Base-by-base conservation (phyloP, 495 filamentous ascomycete genomes). In the Talaromyces liani region DNA sequence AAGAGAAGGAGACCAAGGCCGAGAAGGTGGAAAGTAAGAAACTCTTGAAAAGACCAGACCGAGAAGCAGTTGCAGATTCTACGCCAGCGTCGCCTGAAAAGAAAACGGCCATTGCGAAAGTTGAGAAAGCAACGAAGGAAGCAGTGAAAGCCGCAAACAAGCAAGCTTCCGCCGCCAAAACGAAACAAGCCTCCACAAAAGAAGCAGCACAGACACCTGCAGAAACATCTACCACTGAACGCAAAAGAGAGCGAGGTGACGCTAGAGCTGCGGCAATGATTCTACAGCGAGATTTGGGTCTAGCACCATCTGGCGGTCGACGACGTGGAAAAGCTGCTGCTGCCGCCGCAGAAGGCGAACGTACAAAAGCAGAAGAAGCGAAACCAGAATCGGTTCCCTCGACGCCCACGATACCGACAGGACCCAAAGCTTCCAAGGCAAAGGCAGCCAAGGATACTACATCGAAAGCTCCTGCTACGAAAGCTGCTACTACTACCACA, bases 261-360 rank as follows among this genome's bases (percentile, higher is more conserved):
- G 88, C 85, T 39, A 84, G 87, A 31, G 87, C 84, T 25, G 92
- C 91, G 5, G 91, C 91, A 18, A 87, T 87, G 54, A 96, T 98
- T 64, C 74, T 98, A 24, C 92, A 97, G 68, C 87, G 93, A 16
- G 94, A 98, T 73, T 79, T 97, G 18, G 94, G 93, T 18, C 81
- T 98, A n/a, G 85, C 85, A 53, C 82, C 84, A 6, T 82, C 84
- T 60, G 71, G 75, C 54, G 73, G 79, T 51, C 79, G 82, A 47
- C 76, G 80, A 65, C 74, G 75, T 61, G 76, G 75, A 18, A 76
- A 75, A 58, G 73, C 65, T 24, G 62, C 69, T 56, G 49, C 76
- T 22, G 65, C 41, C 31, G 31, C 29, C 16, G 24, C 36, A 60
- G 58, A 61, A 6, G 33, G 25, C n/a, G 80, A 34, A 73, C 81